Evolutionary conservation across 192 early-diverging fungal genomes (phyloP), one percentile per base, ranked within the genome.

Genomic region (Piromyces sp.): DNA sequence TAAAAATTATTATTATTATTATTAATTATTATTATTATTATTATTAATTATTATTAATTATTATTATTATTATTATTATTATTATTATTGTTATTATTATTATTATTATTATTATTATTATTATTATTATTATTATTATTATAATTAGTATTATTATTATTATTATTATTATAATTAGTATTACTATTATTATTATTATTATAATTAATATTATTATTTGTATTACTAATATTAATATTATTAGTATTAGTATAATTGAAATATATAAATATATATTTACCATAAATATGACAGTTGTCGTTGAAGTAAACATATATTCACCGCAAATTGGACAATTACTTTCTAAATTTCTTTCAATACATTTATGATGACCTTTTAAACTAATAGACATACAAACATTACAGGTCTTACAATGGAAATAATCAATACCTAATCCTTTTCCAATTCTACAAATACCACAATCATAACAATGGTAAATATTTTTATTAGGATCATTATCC

Each of bases 311-410:
- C 89, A 99, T 92, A 84, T 93, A 93, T 83, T 99, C 96, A 29
- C 95, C 95, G 87, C 97, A 99, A 80, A 99, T 97, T 5, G 96
- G 96, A 82, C 97, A 99, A 85, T 98, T 94, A 80, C 92, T 90
- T 82, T 97, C 95, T 37, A 99, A 83, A 79, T 94, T 95, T 79
- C 92, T 88, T 85, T 99, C 97, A 78, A 94, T 95, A 84, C 97
- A 99, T 79, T 92, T 90, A 86, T 99, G 97, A 19, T 88, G 88
- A 31, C 92, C 88, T 83, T 94, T 91, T 22, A 93, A 88, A 30
- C 84, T 79, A n/a, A 95, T 92, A 14, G 89, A 89, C 90, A 99
- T 95, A 83, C 97, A 99, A 0, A 95, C 92, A 80, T 97, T 94
- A 82, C 97, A 99, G 31, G 90, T 93, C 68, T 89, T 86, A 87